These are phyloP conservation scores for Fusarium newnesense DNA, from an alignment of 2,329 filamentous ascomycete genomes.

Conservation along the genomic window DNA sequence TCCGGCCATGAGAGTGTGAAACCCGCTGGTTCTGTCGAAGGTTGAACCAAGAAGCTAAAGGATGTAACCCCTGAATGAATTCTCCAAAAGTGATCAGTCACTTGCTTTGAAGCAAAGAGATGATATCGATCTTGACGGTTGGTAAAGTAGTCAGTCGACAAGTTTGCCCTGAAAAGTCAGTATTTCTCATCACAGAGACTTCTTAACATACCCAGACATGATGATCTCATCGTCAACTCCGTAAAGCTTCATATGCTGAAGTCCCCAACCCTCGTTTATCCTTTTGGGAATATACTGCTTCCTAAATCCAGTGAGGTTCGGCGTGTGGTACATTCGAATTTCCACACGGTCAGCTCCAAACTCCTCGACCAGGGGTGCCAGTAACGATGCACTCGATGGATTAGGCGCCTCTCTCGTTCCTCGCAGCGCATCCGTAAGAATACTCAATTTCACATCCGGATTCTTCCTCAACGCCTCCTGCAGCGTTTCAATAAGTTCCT, in stretches of 20 bases:
- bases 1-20: slow-evolving; percentile 78
- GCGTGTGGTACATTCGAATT: slow-evolving; percentile 97
- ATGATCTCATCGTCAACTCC: slow-evolving; percentile 96
- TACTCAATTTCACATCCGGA: slow-evolving; percentile 81
- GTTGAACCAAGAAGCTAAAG: slow-evolving; percentile 83
- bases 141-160: slow-evolving; percentile 95
- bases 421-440: slow-evolving; percentile 89
- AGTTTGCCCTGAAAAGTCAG: slow-evolving; percentile 71
- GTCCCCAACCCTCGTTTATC: slow-evolving; percentile 97
- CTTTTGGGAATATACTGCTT: slow-evolving; percentile 87
- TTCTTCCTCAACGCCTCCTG: slow-evolving; percentile 79
- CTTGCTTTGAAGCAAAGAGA: slow-evolving; percentile 80
- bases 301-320: slow-evolving; percentile 87
- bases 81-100: slow-evolving; percentile 83
- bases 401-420: slow-evolving; percentile 91
- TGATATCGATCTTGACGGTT: slow-evolving; percentile 96
- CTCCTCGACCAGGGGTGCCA: slow-evolving; percentile 84
- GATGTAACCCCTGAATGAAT: slow-evolving; percentile 82
- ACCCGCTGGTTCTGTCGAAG: slow-evolving; percentile 64
- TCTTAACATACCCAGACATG: slow-evolving; percentile 75
- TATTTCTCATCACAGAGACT: neutral
- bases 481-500: slow-evolving; percentile 85
- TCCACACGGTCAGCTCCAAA: slow-evolving; percentile 88
- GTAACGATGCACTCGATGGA: slow-evolving; percentile 86
- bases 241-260: slow-evolving; percentile 99